A percentile compares a stretch with the other conserved stretches of the same genome.
phyloP scores from a whole-genome alignment of 202 grass and related monocot species.

The Hordeum pubiflorum region DNA sequence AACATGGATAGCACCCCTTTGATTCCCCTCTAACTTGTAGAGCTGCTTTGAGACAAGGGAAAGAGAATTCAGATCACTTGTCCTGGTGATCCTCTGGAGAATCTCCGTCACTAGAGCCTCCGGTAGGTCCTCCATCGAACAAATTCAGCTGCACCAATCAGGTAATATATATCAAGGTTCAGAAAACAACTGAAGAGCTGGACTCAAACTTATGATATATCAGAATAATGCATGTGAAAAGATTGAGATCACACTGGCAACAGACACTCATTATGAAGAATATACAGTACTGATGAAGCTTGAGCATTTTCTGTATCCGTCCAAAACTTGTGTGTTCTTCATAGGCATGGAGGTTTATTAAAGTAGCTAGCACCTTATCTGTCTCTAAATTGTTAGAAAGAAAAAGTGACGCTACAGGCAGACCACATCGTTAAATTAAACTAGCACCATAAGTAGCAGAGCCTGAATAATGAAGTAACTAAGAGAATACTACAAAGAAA shows the following conservation, averaged over 20 bases:
- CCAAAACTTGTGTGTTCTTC: background rate
- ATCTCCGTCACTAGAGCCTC: slow-evolving; percentile 35
- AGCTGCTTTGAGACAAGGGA: slow-evolving; percentile 38
- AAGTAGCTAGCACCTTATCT: background rate
- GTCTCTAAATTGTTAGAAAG: background rate
- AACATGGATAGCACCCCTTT: slow-evolving; percentile 29
- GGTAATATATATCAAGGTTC: background rate
- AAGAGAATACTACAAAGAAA: background rate
- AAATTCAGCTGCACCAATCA: background rate
- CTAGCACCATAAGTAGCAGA: background rate
- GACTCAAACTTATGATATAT: background rate
- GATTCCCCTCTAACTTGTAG: slow-evolving; percentile 30
- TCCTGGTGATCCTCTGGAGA: slow-evolving; percentile 27
- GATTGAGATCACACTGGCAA: too few species aligned
- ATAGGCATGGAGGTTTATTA: background rate
- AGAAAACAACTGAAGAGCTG: background rate
- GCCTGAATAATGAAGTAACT: background rate
- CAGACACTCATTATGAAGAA: background rate
- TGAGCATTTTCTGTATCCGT: background rate
- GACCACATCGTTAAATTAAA: background rate
- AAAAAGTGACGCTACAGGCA: background rate
- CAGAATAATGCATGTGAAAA: background rate
- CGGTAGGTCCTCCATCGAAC: slow-evolving; percentile 36
- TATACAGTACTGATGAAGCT: background rate
- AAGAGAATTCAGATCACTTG: background rate